A percentile compares a stretch with the other conserved stretches of the same genome.
These are phyloP conservation scores for Talinum fruticosum DNA, from an alignment of 148 eudicot genomes.

Conservation along the genomic window DNA sequence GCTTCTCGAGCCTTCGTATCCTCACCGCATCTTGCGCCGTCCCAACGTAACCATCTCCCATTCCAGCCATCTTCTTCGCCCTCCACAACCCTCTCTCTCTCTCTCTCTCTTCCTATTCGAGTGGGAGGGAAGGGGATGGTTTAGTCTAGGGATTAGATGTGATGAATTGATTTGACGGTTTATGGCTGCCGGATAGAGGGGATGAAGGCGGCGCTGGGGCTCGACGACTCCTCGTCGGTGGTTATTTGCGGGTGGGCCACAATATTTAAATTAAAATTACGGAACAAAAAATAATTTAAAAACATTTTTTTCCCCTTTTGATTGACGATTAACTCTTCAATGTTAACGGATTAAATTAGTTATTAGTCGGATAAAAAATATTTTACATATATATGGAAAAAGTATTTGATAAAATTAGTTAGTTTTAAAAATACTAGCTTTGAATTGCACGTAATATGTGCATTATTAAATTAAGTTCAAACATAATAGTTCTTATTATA, in stretches of 20 bases:
- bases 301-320: too few species aligned
- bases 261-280: too few species aligned
- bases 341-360: too few species aligned
- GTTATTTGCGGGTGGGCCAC: not conserved
- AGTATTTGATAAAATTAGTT: too few species aligned
- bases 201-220: not conserved
- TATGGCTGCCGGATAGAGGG: not conserved
- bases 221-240: not conserved
- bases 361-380: too few species aligned
- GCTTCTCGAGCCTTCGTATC: slow-evolving; percentile 88
- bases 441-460: too few species aligned
- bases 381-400: too few species aligned
- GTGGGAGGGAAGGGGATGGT: not conserved
- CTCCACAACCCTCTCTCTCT: not conserved
- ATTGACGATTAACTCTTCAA: too few species aligned
- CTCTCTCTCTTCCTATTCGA: not conserved
- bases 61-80: slow-evolving; percentile 69
- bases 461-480: too few species aligned
- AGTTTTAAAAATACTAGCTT: too few species aligned
- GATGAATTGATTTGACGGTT: not conserved
- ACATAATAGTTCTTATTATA: too few species aligned
- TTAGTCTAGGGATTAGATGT: not conserved
- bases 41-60: slow-evolving; percentile 99
- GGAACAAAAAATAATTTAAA: too few species aligned
- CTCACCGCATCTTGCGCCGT: slow-evolving; percentile 94